phyloP scores from a whole-genome alignment of 148 eudicot genomes.

The Camellia sinensis region DNA sequence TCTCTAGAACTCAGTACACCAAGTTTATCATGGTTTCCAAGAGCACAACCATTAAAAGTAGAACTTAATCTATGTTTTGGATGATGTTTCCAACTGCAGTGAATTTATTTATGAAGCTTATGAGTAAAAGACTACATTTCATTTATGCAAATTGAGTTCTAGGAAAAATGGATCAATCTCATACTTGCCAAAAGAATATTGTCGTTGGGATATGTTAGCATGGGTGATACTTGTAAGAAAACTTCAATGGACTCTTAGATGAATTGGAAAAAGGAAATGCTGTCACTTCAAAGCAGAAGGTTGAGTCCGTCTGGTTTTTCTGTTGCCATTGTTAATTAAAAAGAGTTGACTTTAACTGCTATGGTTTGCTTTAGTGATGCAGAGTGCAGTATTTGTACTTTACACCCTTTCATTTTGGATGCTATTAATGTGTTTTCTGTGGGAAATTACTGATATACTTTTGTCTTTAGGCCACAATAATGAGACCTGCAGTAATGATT shows the following conservation, averaged over 20 bases:
- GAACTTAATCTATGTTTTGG: no score
- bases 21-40: not conserved
- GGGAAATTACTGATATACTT: conserved; percentile 3
- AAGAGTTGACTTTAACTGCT: not conserved
- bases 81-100: no score
- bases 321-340: not conserved
- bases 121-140: not conserved
- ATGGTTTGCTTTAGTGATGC: not conserved
- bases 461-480: conserved; percentile 32
- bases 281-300: not conserved
- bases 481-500: conserved; percentile 89
- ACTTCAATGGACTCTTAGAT: not conserved
- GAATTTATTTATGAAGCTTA: not conserved
- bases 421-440: not conserved
- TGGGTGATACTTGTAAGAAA: not conserved
- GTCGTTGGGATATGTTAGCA: not conserved
- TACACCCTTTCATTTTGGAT: not conserved
- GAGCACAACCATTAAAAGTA: not conserved
- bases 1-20: not conserved
- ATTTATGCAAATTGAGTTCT: not conserved
- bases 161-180: conserved; percentile 3
- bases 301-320: not conserved
- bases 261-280: not conserved
- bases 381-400: not conserved
- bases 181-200: not conserved